Percentiles rank a stretch among this genome's conserved stretches.
phyloP scores from a whole-genome alignment of 176 grass and related monocot genomes.

The Musa acuminata region DNA sequence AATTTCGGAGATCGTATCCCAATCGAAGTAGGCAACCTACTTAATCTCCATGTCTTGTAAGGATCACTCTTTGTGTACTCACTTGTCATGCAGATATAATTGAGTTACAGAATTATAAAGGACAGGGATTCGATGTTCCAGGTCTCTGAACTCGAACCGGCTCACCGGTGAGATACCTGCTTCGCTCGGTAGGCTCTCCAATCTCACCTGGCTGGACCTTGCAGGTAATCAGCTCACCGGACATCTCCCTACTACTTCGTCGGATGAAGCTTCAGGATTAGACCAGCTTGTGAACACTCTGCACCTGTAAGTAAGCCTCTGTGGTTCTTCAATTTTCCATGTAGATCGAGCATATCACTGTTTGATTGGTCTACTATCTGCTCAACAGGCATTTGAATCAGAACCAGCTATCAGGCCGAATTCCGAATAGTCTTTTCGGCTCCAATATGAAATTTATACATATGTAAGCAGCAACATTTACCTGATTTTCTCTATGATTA shows the following conservation, averaged over 20 bases:
- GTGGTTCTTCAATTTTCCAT: neutral
- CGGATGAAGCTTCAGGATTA: conserved; percentile 39
- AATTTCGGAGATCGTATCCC: conserved; percentile 62
- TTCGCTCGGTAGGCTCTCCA: conserved; percentile 67
- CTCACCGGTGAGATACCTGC: conserved; percentile 76
- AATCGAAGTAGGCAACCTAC: conserved; percentile 52
- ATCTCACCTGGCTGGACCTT: conserved; percentile 81
- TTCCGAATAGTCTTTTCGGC: conserved; percentile 74
- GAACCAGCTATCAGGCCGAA: conserved; percentile 73
- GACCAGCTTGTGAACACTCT: conserved; percentile 60
- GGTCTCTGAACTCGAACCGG: conserved; percentile 72
- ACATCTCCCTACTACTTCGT: conserved; percentile 49
- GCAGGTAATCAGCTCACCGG: conserved; percentile 68
- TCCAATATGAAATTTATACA: conserved; percentile 71
- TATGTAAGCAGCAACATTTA: conserved; percentile 44
- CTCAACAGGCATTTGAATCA: conserved; percentile 76
- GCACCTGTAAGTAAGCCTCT: conserved; percentile 88
- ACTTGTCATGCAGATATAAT: too few species aligned
- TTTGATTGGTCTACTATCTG: conserved; percentile 6
- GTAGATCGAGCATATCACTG: neutral
- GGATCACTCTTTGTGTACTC: neutral
- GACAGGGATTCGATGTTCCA: conserved; percentile 14
- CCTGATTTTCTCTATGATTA: conserved; percentile 1
- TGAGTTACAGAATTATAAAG: too few species aligned
- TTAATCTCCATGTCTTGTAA: conserved; percentile 71